A percentile compares a stretch with the other conserved stretches of the same genome.
Conservation (phyloP, 768 basidiomycete genomes). For the Hirschioporus abietinus region DNA sequence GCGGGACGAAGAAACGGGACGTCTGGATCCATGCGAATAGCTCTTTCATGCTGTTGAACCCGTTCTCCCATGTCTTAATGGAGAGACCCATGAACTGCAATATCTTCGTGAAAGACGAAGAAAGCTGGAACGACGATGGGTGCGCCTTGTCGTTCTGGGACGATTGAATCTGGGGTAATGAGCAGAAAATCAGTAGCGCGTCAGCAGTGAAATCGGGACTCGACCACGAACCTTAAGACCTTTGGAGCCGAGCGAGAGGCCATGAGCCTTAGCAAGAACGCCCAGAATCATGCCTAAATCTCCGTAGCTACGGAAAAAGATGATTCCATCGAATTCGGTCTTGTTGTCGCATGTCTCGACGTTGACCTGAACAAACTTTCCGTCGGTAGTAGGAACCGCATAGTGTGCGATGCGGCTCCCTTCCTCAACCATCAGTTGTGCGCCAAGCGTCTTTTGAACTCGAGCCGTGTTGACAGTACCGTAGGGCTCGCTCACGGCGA, state of each 20-base stretch:
- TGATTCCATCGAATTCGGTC: constrained; percentile 43
- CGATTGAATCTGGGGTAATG: background rate
- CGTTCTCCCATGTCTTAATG: constrained; percentile 41
- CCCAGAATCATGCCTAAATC: constrained; percentile 70
- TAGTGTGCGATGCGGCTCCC: constrained; percentile 60
- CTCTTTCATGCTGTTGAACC: constrained; percentile 50
- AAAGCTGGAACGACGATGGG: constrained; percentile 43
- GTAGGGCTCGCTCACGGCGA: constrained; percentile 49
- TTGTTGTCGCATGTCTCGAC: constrained; percentile 50
- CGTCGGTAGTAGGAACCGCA: constrained; percentile 38
- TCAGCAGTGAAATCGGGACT: too few relatives aligned
- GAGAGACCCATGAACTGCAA: constrained; percentile 54
- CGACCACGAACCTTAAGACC: constrained; percentile 49
- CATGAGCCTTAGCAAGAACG: constrained; percentile 45
- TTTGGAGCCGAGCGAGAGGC: constrained; percentile 43
- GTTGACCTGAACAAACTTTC: constrained; percentile 56
- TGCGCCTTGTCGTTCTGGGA: constrained; percentile 16
- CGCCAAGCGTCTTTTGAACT: constrained; percentile 38
- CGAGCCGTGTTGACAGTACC: constrained; percentile 13
- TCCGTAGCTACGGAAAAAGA: constrained; percentile 60
- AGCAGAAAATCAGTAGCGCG: background rate
- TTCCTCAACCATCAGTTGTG: constrained; percentile 40
- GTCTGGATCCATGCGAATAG: constrained; percentile 54
- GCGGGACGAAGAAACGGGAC: constrained; percentile 47
- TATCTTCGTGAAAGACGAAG: constrained; percentile 43